Evolutionary conservation across 2,329 filamentous ascomycete genomes (phyloP).

Genomic region (Microdochium nivale): DNA sequence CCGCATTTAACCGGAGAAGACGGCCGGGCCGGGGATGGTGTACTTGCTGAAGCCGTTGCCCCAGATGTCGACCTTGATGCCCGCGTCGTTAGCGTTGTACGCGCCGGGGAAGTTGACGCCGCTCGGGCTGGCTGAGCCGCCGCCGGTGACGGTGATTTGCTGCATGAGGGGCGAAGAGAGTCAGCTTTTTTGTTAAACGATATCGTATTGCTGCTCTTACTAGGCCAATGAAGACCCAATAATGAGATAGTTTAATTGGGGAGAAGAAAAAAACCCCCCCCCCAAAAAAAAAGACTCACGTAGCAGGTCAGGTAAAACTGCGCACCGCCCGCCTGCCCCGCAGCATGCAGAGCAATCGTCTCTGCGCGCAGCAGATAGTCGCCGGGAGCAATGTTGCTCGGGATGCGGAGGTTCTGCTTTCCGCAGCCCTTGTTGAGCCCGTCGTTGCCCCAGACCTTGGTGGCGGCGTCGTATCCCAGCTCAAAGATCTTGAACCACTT

Average conservation of each 20-base stretch:
- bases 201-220: no score
- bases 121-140: slow-evolving; percentile 29
- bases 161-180: slow-evolving; percentile 1
- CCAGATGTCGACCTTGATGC: slow-evolving; percentile 39
- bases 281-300: slow-evolving; percentile 6
- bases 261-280: neutral
- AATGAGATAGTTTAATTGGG: neutral
- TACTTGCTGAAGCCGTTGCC: slow-evolving; percentile 22
- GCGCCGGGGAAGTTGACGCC: slow-evolving; percentile 38
- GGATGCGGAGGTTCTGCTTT: slow-evolving; percentile 26
- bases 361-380: slow-evolving; percentile 33
- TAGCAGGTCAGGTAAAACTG: slow-evolving; percentile 18
- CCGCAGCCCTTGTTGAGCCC: slow-evolving; percentile 13
- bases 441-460: slow-evolving; percentile 23
- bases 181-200: no score
- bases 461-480: slow-evolving; percentile 22
- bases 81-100: slow-evolving; percentile 36
- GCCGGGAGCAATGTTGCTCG: slow-evolving; percentile 26
- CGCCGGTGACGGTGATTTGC: slow-evolving; percentile 37
- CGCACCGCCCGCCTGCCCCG: slow-evolving; percentile 14
- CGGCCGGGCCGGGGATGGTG: slow-evolving; percentile 27
- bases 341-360: slow-evolving; percentile 31
- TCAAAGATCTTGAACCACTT: slow-evolving; percentile 45
- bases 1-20: slow-evolving; percentile 11
- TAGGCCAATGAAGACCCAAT: neutral